phyloP scores from a whole-genome alignment of 371 early-diverging fungal genomes.

The Mortierella sp. region DNA sequence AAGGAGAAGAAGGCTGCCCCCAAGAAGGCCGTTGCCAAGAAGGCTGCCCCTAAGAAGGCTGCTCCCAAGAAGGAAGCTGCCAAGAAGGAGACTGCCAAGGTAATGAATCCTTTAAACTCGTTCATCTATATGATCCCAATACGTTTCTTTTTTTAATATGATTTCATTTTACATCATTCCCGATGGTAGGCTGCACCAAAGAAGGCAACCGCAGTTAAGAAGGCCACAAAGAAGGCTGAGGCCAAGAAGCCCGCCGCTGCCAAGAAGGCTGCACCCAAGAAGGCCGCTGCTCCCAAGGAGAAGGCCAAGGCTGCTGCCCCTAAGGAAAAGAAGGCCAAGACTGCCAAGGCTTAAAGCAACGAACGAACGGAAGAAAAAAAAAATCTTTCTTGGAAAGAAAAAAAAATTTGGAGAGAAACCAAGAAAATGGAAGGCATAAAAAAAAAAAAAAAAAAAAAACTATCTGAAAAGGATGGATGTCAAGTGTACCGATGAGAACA shows the following conservation, averaged over 20 bases:
- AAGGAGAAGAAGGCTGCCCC: conserved; percentile 60
- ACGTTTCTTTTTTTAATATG: neutral
- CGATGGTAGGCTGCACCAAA: conserved; percentile 50
- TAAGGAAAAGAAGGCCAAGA: conserved; percentile 63
- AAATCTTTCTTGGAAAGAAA: conserved; percentile 5
- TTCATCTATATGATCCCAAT: too few relatives aligned
- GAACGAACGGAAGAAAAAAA: too few relatives aligned
- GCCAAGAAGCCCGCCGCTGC: conserved; percentile 67
- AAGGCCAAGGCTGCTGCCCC: conserved; percentile 55
- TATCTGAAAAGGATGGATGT: conserved; percentile 3
- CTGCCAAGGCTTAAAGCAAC: conserved; percentile 49
- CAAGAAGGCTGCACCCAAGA: conserved; percentile 61
- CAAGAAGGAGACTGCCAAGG: conserved; percentile 58
- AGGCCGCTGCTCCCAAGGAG: conserved; percentile 63
- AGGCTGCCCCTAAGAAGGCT: conserved; percentile 56
- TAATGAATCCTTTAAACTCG: neutral
- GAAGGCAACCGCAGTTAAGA: conserved; percentile 67
- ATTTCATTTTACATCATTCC: neutral
- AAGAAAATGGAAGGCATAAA: neutral
- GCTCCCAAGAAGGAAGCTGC: conserved; percentile 57
- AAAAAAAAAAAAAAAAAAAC: conserved; percentile 7
- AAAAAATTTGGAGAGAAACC: neutral
- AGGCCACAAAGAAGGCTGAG: conserved; percentile 60
- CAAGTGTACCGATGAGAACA: neutral
- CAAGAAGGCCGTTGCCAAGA: conserved; percentile 61